Evolutionary conservation across 2,329 filamentous ascomycete species (phyloP), one percentile per base, ranked within the genome.

Genomic region (Colletotrichum tropicicola): DNA sequence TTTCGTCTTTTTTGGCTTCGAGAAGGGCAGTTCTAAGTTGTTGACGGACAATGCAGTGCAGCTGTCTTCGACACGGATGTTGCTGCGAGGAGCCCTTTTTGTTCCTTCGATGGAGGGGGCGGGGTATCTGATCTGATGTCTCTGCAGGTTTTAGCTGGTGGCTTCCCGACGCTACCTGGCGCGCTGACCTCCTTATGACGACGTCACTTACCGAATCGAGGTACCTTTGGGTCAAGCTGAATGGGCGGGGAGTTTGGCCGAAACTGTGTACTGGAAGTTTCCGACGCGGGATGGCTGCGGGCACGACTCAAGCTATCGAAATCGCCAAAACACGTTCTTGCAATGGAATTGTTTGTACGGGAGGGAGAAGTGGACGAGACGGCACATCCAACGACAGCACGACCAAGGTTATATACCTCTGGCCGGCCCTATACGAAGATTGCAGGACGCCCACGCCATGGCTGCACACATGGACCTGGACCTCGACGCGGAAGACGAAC

Each of bases 141-240:
- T 21, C 48, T 30, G 45, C 62, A 45, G n/a, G 62, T 51, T 51
- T 62, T 55, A 65, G 62, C 56, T 61, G 61, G 57, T 37, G 61
- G 44, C 61, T 44, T 30, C 43, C 44, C 15, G 32, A 43, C 54
- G 30, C 39, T 51, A 57, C 44, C 25, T 51, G 9, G 59, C 43
- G 61, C 57, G 51, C 44, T 65, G 57, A 62, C 62, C 52, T 62
- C 39, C 43, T 51, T 56, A 59, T 45, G 57, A 61, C 62, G 62
- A 65, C 48, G 49, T 19, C 57, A 62, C 62, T 56, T 62, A 65
- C 49, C 57, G 21, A 61, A 62, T 52, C 25, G 43, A 62, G 49
- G n/a, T 35, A 59, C 44, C 48, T 41, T 17, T 47, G 47, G 32
- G 41, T 53, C 43, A 55, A 55, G 45, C 25, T 35, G 49, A 57